A percentile compares a stretch with the other conserved stretches of the same genome.
Conservation (phyloP, 148 eudicot species). For the Oxyria digyna region DNA sequence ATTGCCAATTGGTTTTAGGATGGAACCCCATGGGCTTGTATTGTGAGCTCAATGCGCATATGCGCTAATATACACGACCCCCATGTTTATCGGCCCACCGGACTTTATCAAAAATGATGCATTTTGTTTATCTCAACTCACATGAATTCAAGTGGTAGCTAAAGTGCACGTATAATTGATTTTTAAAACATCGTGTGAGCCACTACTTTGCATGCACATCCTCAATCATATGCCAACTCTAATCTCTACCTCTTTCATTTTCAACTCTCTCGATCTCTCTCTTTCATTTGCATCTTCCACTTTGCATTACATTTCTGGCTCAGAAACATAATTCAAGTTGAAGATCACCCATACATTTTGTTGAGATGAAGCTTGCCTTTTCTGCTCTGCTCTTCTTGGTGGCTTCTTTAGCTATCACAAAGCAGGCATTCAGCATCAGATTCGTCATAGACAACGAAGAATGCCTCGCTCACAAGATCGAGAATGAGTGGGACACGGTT, state of each 20-base stretch:
- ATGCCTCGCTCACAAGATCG: constrained; percentile 78
- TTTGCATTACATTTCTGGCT: neutral
- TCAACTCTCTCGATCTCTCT: neutral
- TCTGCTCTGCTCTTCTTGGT: constrained; percentile 16
- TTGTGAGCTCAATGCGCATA: too few relatives aligned
- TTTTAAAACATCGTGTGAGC: constrained; percentile 1
- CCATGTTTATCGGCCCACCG: too few relatives aligned
- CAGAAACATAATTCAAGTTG: neutral
- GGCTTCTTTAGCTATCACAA: constrained; percentile 23
- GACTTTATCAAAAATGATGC: too few relatives aligned
- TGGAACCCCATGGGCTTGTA: too few relatives aligned
- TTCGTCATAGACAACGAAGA: constrained; percentile 80
- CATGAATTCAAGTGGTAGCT: too few relatives aligned
- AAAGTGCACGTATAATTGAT: too few relatives aligned
- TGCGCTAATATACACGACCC: too few relatives aligned
- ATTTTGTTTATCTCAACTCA: too few relatives aligned
- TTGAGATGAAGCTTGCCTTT: constrained; percentile 20
- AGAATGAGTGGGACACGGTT: constrained; percentile 52
- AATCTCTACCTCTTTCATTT: neutral
- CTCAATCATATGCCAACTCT: neutral
- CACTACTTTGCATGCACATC: constrained; percentile 2
- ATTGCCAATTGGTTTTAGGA: too few relatives aligned
- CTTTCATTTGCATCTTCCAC: neutral
- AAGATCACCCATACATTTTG: neutral
- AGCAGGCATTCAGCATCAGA: constrained; percentile 49